Base-by-base conservation (phyloP, 805 yeast genomes). In the Candida sonorensis region DNA sequence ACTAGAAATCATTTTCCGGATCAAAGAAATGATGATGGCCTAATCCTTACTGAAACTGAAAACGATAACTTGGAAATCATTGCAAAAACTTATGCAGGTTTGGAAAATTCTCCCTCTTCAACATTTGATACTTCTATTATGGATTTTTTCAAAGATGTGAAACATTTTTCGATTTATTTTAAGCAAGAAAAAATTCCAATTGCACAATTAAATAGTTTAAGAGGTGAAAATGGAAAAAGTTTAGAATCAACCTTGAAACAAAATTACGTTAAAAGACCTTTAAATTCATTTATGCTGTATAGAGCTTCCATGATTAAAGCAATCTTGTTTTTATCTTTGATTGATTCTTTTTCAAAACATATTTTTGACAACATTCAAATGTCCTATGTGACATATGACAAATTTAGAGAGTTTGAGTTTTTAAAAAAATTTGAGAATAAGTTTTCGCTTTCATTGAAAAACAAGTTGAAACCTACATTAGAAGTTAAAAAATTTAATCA, bases 211-310 rank as follows among this genome's bases (percentile, higher is more conserved):
- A 36, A 33, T 22, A 11, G 11, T 12, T n/a, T n/a, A n/a, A n/a
- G n/a, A n/a, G n/a, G n/a, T n/a, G n/a, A n/a, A n/a, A n/a, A n/a
- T n/a, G n/a, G n/a, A n/a, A n/a, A n/a, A n/a, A n/a, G n/a, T n/a
- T n/a, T n/a, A n/a, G n/a, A n/a, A n/a, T n/a, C 32, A 21, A 22
- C n/a, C 11, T 12, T 20, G 3, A 35, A 28, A 12, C 24, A 31
- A 8, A 20, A 34, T 7, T 40, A 62, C 34, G 55, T 67, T 29
- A 68, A 67, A 40, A 57, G 74, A 26, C 73, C 73, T 1, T 51
- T 66, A 35, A 67, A 67, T 46, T 60, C 68, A 17, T 67, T 64
- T 40, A 67, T 67, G 73, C 51, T 67, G 8, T 67, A 68, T 42
- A 54, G 72, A 31, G 51, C 63, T 14, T 44, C 63, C 5, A 62